phyloP scores from a whole-genome alignment of 257 asterid species.

The Linderniella brevidens region DNA sequence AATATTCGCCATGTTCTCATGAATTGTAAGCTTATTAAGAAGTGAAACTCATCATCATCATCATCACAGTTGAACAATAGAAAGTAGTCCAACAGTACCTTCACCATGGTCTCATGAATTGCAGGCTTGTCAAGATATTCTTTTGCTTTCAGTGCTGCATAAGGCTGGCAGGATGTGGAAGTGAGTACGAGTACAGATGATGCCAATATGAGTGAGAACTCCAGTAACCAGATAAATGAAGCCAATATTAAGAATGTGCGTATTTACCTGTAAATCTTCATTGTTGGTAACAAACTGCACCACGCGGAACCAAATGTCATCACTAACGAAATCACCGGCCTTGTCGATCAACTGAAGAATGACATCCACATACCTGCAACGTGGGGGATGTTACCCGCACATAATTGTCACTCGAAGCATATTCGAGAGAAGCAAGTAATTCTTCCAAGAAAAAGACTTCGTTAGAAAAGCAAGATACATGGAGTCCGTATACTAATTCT shows the following conservation, averaged over 20 bases:
- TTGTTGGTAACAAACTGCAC: constrained; percentile 77
- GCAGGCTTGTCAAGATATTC: constrained; percentile 73
- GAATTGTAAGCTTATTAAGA: neutral
- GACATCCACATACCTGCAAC: constrained; percentile 66
- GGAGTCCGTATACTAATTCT: too few species aligned
- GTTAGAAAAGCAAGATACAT: too few species aligned
- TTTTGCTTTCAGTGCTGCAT: constrained; percentile 68
- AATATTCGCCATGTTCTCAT: neutral
- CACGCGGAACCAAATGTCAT: constrained; percentile 82
- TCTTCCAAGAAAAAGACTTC: too few species aligned
- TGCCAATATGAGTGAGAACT: constrained; percentile 5
- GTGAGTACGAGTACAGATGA: constrained; percentile 7
- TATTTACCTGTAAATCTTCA: constrained; percentile 61
- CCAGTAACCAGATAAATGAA: neutral
- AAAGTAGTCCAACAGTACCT: constrained; percentile 24
- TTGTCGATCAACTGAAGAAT: constrained; percentile 83
- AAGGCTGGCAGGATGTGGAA: constrained; percentile 30
- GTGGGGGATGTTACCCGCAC: too few species aligned
- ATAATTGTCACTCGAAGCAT: too few species aligned
- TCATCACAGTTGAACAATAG: neutral
- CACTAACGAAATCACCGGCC: constrained; percentile 84
- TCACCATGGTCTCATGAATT: constrained; percentile 72
- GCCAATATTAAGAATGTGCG: constrained; percentile 4
- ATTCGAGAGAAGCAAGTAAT: too few species aligned
- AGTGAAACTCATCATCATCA: neutral